phyloP scores from a whole-genome alignment of 2,329 filamentous ascomycete species.

The Scedosporium apiospermum region DNA sequence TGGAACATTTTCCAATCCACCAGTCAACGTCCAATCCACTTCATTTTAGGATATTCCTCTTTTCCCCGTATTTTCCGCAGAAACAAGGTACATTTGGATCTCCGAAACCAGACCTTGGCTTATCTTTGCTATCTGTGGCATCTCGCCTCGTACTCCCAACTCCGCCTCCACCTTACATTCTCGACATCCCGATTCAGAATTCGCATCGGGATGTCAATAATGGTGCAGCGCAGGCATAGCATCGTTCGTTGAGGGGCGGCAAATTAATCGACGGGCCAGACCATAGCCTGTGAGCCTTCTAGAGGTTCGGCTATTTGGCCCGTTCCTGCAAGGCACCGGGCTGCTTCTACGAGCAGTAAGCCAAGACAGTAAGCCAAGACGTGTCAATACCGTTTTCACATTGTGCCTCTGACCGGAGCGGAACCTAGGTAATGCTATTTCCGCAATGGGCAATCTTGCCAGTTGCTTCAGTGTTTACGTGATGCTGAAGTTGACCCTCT shows the following conservation, averaged over 20 bases:
- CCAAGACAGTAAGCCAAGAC: neutral
- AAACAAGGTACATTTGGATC: neutral
- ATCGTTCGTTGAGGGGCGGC: neutral
- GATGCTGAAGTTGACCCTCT: neutral
- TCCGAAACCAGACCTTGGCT: neutral
- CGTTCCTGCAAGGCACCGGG: neutral
- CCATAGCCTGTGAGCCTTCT: neutral
- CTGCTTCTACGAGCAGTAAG: neutral
- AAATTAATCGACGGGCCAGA: neutral
- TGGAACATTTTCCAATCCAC: no score
- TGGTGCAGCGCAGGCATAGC: neutral
- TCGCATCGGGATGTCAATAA: neutral
- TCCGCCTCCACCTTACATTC: neutral
- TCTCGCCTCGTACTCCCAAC: neutral
- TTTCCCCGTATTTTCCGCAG: neutral
- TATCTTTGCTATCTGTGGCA: no score
- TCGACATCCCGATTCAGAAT: neutral
- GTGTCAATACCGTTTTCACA: neutral
- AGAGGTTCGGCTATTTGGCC: neutral
- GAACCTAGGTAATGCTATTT: neutral
- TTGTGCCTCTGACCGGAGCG: neutral
- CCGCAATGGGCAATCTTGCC: neutral
- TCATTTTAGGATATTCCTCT: neutral
- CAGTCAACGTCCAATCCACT: neutral
- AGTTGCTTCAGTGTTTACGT: no score